Evolutionary conservation across 805 yeast species (phyloP).

Genomic region (Hanseniaspora guilliermondii): DNA sequence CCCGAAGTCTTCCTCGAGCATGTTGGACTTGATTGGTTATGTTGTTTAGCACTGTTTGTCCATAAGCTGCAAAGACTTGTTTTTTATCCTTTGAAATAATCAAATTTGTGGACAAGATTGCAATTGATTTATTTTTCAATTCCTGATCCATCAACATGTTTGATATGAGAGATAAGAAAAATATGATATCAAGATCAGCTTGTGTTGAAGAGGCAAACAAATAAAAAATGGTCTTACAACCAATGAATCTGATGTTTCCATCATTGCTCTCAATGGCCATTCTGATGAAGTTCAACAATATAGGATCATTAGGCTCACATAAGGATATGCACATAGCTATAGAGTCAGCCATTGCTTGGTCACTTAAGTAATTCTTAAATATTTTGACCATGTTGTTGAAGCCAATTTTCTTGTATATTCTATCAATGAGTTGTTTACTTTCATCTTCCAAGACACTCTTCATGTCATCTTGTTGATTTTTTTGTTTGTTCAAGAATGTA

Average conservation of each 20-base stretch:
- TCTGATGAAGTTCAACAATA: neutral
- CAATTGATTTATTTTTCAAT: constrained; percentile 48
- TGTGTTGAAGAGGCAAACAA: constrained; percentile 10
- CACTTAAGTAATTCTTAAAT: neutral
- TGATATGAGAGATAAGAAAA: constrained; percentile 51
- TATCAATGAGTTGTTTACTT: neutral
- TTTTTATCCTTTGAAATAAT: neutral
- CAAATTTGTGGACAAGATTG: constrained; percentile 23
- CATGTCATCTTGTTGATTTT: neutral
- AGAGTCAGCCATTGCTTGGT: constrained; percentile 2
- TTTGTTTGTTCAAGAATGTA: neutral
- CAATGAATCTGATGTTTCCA: neutral
- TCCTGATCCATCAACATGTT: constrained; percentile 59
- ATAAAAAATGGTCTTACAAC: neutral
- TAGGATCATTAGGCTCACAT: neutral
- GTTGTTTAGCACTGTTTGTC: constrained; percentile 49
- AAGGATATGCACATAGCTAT: constrained; percentile 4
- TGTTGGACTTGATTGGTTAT: constrained; percentile 67
- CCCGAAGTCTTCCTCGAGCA: constrained; percentile 66
- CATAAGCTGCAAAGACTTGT: constrained; percentile 38
- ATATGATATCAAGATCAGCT: constrained; percentile 24
- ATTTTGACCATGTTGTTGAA: neutral
- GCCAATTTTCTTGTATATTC: neutral
- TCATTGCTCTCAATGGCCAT: neutral
- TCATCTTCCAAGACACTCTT: neutral